phyloP scores from a whole-genome alignment of 345 rosid genomes.

The Boechera divaricarpa region DNA sequence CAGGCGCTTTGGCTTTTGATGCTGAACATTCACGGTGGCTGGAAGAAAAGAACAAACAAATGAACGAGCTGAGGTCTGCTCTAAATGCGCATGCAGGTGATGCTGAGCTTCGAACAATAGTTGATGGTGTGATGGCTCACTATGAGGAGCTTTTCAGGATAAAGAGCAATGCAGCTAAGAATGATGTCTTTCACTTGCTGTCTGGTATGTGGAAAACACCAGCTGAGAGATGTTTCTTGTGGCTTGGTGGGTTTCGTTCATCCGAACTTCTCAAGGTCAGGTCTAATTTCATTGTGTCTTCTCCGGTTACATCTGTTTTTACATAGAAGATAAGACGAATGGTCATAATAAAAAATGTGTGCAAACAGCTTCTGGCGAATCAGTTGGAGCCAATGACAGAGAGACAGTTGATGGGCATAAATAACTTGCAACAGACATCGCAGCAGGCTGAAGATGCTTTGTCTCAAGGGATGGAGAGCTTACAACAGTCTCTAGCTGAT shows the following conservation, averaged over 20 bases:
- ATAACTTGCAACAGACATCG: slow-evolving; percentile 93
- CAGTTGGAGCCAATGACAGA: slow-evolving; percentile 98
- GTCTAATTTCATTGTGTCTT: slow-evolving; percentile 8
- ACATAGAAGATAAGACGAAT: neutral
- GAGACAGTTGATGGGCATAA: slow-evolving; percentile 78
- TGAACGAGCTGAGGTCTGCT: slow-evolving; percentile 93
- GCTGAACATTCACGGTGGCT: slow-evolving; percentile 93
- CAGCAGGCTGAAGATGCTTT: slow-evolving; percentile 99
- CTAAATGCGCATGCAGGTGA: slow-evolving; percentile 96
- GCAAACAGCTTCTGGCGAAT: slow-evolving; percentile 75
- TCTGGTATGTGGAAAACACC: slow-evolving; percentile 99
- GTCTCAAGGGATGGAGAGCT: slow-evolving; percentile 99
- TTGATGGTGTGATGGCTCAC: slow-evolving; percentile 86
- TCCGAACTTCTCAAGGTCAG: slow-evolving; percentile 96
- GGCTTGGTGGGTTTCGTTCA: slow-evolving; percentile 99
- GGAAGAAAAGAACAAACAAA: slow-evolving; percentile 83
- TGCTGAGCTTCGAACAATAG: slow-evolving; percentile 85
- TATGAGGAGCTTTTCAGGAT: slow-evolving; percentile 94
- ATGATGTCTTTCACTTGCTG: slow-evolving; percentile 93
- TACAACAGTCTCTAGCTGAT: slow-evolving; percentile 94
- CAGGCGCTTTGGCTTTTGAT: slow-evolving; percentile 99
- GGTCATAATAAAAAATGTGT: slow-evolving; percentile 15
- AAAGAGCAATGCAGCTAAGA: slow-evolving; percentile 93
- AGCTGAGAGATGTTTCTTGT: slow-evolving; percentile 97
- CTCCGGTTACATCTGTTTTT: slow-evolving; percentile 4